These are phyloP conservation scores for Schizopora paradoxa DNA, from an alignment of 1,284 basidiomycete genomes.

Conservation along the genomic window DNA sequence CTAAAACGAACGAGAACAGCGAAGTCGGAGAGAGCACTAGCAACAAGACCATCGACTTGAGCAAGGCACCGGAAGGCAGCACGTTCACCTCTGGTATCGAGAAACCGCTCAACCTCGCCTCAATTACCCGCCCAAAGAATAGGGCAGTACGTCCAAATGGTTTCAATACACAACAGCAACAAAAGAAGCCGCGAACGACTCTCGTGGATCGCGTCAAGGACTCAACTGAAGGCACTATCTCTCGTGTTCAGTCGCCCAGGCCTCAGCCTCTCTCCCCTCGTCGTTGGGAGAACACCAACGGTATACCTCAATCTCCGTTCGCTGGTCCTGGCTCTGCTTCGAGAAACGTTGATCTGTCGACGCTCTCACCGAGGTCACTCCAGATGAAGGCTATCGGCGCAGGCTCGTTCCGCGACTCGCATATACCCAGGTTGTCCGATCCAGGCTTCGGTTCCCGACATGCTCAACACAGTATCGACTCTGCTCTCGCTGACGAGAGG, in stretches of 20 bases:
- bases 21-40: not conserved
- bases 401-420: too few relatives aligned
- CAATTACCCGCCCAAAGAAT: conserved; percentile 6
- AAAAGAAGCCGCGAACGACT: conserved; percentile 3
- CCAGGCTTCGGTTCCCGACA: too few relatives aligned
- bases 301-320: too few relatives aligned
- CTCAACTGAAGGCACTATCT: conserved; percentile 1
- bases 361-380: too few relatives aligned
- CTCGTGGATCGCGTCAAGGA: conserved; percentile 12
- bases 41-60: not conserved
- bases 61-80: not conserved
- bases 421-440: too few relatives aligned
- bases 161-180: not conserved
- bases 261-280: too few relatives aligned
- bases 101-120: conserved; percentile 13
- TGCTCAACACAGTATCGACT: too few relatives aligned
- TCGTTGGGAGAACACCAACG: too few relatives aligned
- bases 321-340: too few relatives aligned
- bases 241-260: conserved; percentile 4
- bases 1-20: not conserved
- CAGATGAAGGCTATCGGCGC: too few relatives aligned
- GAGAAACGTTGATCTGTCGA: too few relatives aligned
- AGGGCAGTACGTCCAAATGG: conserved; percentile 1
- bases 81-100: conserved; percentile 1
- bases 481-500: too few relatives aligned